Percentiles rank a stretch among this genome's conserved stretches.
Conservation (phyloP, 2,329 filamentous ascomycete species). For the Rhynchosporium graminicola region DNA sequence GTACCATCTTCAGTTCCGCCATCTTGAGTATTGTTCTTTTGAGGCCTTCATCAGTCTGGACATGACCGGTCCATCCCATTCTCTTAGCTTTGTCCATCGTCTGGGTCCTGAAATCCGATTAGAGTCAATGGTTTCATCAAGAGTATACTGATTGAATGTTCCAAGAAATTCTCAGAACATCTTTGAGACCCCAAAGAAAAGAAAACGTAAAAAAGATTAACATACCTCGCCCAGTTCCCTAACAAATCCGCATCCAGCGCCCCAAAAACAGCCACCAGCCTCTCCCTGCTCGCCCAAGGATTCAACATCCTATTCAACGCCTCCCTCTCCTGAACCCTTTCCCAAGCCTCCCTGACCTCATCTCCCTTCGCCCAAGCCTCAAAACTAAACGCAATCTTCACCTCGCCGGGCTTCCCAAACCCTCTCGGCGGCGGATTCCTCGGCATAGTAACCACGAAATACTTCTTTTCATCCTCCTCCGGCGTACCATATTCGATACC, state of each 20-base stretch:
- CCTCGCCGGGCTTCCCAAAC: slow-evolving; percentile 19
- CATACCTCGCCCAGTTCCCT: slow-evolving; percentile 17
- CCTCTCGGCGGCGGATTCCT: slow-evolving; percentile 22
- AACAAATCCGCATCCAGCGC: slow-evolving; percentile 26
- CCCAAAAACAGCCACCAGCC: slow-evolving; percentile 20
- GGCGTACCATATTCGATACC: slow-evolving; percentile 18
- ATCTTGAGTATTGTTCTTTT: slow-evolving; percentile 23
- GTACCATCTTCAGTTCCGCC: slow-evolving; percentile 27
- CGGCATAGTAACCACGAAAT: slow-evolving; percentile 15
- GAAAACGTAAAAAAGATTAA: background rate
- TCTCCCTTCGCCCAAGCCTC: slow-evolving; percentile 19
- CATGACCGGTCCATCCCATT: slow-evolving; percentile 26
- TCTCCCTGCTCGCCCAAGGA: slow-evolving; percentile 5
- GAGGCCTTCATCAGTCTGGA: slow-evolving; percentile 25
- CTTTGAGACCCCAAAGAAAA: too few species aligned
- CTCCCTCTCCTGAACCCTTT: slow-evolving; percentile 21
- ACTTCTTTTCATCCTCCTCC: slow-evolving; percentile 25
- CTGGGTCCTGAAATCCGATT: slow-evolving; percentile 9
- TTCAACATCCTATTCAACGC: background rate
- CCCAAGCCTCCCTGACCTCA: slow-evolving; percentile 20
- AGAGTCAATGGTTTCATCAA: background rate
- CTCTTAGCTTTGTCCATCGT: slow-evolving; percentile 29
- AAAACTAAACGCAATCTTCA: slow-evolving; percentile 20
- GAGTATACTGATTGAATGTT: background rate
- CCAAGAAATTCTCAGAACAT: background rate